phyloP scores from a whole-genome alignment of 1,284 basidiomycete species.

The Ustilago bromivora region DNA sequence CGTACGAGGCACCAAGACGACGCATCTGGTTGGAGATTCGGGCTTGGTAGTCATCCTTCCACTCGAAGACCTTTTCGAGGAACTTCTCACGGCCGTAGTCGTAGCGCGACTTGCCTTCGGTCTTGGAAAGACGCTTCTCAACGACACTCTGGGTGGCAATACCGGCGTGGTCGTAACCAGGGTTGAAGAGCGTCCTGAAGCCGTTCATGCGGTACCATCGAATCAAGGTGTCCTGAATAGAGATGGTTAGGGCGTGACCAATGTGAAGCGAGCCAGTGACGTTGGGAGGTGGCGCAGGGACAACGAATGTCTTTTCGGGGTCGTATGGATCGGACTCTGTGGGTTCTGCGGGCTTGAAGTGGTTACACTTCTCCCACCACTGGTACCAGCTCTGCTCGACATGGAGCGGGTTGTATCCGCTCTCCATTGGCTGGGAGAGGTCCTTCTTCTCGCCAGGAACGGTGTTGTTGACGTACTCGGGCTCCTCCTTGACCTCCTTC shows the following conservation, averaged over 20 bases:
- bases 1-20: constrained; percentile 90
- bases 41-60: constrained; percentile 96
- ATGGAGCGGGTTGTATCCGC: constrained; percentile 92
- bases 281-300: constrained; percentile 96
- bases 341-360: constrained; percentile 80
- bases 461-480: constrained; percentile 66
- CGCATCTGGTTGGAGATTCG: constrained; percentile 91
- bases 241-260: constrained; percentile 92
- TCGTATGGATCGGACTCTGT: constrained; percentile 65
- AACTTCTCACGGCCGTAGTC: constrained; percentile 94
- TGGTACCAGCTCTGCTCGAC: constrained; percentile 98
- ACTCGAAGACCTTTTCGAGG: constrained; percentile 90
- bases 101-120: constrained; percentile 85
- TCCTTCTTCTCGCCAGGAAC: constrained; percentile 71
- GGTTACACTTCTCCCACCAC: constrained; percentile 93
- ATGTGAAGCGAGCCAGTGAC: constrained; percentile 97
- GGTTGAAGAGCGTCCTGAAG: constrained; percentile 88
- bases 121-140: constrained; percentile 89
- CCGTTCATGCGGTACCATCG: constrained; percentile 80
- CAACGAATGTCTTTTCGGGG: constrained; percentile 77
- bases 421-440: constrained; percentile 85
- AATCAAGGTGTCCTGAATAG: constrained; percentile 83
- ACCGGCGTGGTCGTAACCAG: constrained; percentile 98
- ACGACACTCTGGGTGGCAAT: constrained; percentile 99
- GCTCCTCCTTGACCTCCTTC: constrained; percentile 66